A percentile compares a stretch with the other conserved stretches of the same genome.
These are phyloP conservation scores for Acanthamoeba sp. DNA, from an alignment of 208 protist species.

Conservation along the genomic window DNA sequence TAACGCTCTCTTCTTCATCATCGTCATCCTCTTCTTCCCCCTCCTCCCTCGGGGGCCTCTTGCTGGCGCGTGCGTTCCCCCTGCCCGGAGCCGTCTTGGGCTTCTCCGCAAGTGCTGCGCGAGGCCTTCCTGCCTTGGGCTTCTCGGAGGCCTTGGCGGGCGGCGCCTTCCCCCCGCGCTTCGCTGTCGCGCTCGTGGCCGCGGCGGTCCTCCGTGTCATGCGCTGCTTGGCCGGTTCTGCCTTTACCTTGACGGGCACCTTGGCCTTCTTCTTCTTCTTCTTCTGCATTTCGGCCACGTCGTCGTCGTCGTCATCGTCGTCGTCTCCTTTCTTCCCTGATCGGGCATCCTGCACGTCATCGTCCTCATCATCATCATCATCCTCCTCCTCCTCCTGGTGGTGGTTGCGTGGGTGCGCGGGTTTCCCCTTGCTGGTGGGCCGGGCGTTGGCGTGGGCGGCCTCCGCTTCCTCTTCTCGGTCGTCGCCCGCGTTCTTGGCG, in stretches of 20 bases:
- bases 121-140: neutral
- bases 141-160: neutral
- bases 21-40: neutral
- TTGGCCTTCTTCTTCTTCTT: neutral
- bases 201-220: neutral
- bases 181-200: neutral
- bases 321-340: neutral
- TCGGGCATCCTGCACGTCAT: neutral
- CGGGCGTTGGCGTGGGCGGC: too few species aligned
- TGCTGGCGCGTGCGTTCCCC: neutral
- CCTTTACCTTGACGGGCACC: neutral
- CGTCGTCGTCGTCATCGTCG: neutral
- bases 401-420: too few species aligned
- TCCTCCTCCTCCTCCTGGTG: neutral
- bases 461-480: neutral
- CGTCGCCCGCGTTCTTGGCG: neutral
- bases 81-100: neutral
- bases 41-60: too few species aligned
- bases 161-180: neutral
- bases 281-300: neutral
- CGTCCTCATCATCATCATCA: slow-evolving; percentile 21
- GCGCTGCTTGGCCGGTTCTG: neutral
- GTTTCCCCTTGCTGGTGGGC: too few species aligned
- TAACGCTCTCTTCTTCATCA: neutral
- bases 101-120: neutral